These are phyloP conservation scores for Rhipidocladum racemiflorum DNA, from an alignment of 176 grass and related monocot genomes.

Conservation along the genomic window DNA sequence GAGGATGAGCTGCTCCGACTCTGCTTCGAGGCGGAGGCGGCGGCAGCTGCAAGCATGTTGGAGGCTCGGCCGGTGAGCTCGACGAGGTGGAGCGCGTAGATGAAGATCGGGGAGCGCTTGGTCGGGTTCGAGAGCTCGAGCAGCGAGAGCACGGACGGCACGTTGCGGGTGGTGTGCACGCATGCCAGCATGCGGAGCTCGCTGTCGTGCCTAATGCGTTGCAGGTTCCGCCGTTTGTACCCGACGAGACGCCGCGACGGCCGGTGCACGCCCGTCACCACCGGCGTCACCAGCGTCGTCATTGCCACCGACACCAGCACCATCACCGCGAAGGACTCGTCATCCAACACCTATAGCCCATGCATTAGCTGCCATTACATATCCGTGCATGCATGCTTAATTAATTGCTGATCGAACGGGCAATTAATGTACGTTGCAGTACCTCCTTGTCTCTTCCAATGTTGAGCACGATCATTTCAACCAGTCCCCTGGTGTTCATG, in stretches of 20 bases:
- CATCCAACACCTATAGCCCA: constrained; percentile 37
- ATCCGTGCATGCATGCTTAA: background rate
- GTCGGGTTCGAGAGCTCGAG: constrained; percentile 60
- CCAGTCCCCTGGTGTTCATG: constrained; percentile 72
- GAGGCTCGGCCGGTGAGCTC: constrained; percentile 82
- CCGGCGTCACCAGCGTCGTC: constrained; percentile 70
- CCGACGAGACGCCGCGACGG: constrained; percentile 49
- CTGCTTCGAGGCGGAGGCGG: constrained; percentile 19
- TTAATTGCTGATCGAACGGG: background rate
- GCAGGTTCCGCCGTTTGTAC: constrained; percentile 86
- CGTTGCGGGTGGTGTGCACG: constrained; percentile 79
- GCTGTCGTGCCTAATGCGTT: constrained; percentile 60
- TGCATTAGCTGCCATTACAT: too few relatives aligned
- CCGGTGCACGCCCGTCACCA: constrained; percentile 41
- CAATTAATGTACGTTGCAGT: background rate
- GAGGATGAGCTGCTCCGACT: constrained; percentile 3
- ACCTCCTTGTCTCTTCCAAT: constrained; percentile 74
- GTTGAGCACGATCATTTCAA: constrained; percentile 77
- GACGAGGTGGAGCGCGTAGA: constrained; percentile 88
- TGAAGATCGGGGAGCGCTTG: constrained; percentile 86
- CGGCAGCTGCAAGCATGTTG: constrained; percentile 71
- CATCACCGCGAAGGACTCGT: constrained; percentile 68
- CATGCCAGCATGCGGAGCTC: constrained; percentile 89
- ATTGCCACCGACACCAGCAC: constrained; percentile 58
- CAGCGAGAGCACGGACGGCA: constrained; percentile 73